Base-by-base conservation (phyloP, 1,284 basidiomycete genomes). In the Inonotus obliquus region DNA sequence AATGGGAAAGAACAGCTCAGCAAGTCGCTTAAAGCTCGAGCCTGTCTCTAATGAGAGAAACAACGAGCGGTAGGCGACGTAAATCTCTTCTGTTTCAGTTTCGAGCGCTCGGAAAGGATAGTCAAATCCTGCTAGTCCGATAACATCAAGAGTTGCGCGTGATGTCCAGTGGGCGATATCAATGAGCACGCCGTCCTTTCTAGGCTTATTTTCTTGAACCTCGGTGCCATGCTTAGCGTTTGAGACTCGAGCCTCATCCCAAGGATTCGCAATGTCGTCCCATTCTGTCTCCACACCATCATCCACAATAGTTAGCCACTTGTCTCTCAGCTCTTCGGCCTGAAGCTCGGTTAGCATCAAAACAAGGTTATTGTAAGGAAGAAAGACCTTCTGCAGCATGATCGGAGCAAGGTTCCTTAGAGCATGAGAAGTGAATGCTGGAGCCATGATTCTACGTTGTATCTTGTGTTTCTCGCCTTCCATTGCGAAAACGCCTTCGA, bases 61-160 rank as follows among this genome's bases (percentile, higher is more conserved):
- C 76, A 82, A 77, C 27, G 71, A 70, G 54, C 80, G 74, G 67
- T 81, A 82, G 6, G 81, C 80, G 35, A 71, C 61, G 63, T 82
- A 81, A 4, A 81, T 74, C 55, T 74, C 72, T 62, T 80, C 79
- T 1, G 76, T 74, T 66, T 82, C 79, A 58, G 79, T 75, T 59
- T 76, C 70, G 4, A 83, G 67, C 2, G 81, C 72, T 54, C 77
- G 71, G 68, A 83, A 81, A 29, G 76, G 70, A 63, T 82, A 80
- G 64, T 79, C 76, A 45, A 83, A 79, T 11, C 77, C 80, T 17
- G 77, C 74, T 10, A 81, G 73, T 14, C 81, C 81, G 49, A 82
- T 79, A 4, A 81, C 75, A 64, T 83, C 81, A 58, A 83, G 81
- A 7, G 79, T 75, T 1, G 78, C 78, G 14, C 80, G 76, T 21